Conservation (phyloP, 176 grass and related monocot species). For the Alloteropsis semialata region DNA sequence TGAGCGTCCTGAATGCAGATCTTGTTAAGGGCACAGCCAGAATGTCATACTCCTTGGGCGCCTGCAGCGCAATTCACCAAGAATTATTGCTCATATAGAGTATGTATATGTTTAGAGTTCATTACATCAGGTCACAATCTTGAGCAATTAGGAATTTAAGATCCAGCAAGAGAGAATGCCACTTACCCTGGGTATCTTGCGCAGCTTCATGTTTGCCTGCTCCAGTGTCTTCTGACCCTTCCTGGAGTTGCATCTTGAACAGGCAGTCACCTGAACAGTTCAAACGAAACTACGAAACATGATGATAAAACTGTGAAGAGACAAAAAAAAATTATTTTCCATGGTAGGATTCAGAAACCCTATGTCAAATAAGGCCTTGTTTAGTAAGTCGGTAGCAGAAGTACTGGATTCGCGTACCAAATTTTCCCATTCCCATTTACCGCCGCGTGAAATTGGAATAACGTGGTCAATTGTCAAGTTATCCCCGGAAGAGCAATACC, state of each 20-base stretch:
- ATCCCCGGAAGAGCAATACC: slow-evolving; percentile 81
- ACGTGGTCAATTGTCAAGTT: slow-evolving; percentile 94
- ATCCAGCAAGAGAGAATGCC: not conserved
- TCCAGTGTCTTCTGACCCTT: slow-evolving; percentile 81
- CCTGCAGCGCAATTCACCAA: slow-evolving; percentile 45
- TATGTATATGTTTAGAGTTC: too few relatives aligned
- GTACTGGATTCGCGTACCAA: slow-evolving; percentile 40
- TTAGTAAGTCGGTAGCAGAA: not conserved
- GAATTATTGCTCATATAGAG: not conserved
- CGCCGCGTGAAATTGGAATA: slow-evolving; percentile 75
- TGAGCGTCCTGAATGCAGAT: slow-evolving; percentile 59
- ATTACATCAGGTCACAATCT: not conserved
- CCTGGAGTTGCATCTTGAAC: slow-evolving; percentile 84
- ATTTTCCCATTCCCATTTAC: slow-evolving; percentile 97
- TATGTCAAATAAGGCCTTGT: too few relatives aligned
- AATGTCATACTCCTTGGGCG: slow-evolving; percentile 75
- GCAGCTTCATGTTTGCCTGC: slow-evolving; percentile 80
- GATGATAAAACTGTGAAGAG: not conserved
- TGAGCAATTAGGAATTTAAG: not conserved
- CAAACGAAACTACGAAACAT: not conserved
- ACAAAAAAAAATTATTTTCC: not conserved
- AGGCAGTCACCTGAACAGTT: slow-evolving; percentile 80
- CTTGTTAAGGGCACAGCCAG: slow-evolving; percentile 74
- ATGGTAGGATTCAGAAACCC: not conserved
- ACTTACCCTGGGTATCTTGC: slow-evolving; percentile 68